Conservation (phyloP, 345 rosid genomes). For the Eutrema heterophyllum region DNA sequence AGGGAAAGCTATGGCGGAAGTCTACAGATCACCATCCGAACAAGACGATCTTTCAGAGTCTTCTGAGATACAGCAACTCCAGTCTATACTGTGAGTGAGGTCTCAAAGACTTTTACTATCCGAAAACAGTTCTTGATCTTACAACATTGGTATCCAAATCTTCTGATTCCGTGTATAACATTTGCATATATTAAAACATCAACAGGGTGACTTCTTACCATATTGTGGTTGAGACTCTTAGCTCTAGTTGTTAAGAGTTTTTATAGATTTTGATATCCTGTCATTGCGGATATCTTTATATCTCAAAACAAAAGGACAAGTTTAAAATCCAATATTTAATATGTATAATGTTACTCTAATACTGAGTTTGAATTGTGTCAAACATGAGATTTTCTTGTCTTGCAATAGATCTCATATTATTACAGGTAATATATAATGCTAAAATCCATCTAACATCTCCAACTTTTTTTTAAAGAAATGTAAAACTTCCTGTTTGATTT, state of each 20-base stretch:
- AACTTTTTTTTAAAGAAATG: not conserved
- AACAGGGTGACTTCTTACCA: not conserved
- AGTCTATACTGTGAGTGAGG: slow-evolving; percentile 50
- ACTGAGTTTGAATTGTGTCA: not conserved
- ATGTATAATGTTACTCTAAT: not conserved
- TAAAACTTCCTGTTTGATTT: not conserved
- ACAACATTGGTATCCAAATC: not conserved
- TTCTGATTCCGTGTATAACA: not conserved
- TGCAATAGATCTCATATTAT: not conserved
- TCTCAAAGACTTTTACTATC: not conserved
- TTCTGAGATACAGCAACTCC: slow-evolving; percentile 56
- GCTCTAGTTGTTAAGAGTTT: not conserved
- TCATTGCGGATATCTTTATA: not conserved
- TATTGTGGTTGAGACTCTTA: not conserved
- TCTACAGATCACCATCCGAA: slow-evolving; percentile 44
- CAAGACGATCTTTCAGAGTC: slow-evolving; percentile 46
- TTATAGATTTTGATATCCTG: not conserved
- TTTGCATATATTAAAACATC: not conserved
- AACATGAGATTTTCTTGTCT: not conserved
- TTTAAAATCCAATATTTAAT: not conserved
- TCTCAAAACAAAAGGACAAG: not conserved
- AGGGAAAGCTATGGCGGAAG: slow-evolving; percentile 73
- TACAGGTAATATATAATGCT: not conserved
- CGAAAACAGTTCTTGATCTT: not conserved
- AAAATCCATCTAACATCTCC: not conserved